Evolutionary conservation across 1,284 basidiomycete genomes (phyloP).

Genomic region (Moesziomyces antarcticus): DNA sequence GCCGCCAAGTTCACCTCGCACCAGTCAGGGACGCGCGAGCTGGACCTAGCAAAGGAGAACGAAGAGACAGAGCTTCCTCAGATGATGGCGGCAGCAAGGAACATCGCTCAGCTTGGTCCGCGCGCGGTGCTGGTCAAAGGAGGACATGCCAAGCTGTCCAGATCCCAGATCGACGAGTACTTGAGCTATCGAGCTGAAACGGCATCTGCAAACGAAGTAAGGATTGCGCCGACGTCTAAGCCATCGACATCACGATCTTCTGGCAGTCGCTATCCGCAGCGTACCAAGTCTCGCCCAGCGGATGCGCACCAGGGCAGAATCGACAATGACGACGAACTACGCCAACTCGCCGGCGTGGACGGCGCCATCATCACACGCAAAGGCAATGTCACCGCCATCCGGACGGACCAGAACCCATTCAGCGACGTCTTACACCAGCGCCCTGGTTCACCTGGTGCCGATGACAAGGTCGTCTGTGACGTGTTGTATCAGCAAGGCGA

Average conservation of each 20-base stretch:
- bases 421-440: constrained; percentile 24
- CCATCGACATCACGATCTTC: constrained; percentile 1
- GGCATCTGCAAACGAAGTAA: not conserved
- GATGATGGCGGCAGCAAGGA: constrained; percentile 71
- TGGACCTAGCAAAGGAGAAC: constrained; percentile 24
- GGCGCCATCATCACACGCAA: constrained; percentile 24
- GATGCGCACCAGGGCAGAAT: not conserved
- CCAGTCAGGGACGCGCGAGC: constrained; percentile 18
- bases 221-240: not conserved
- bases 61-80: constrained; percentile 23
- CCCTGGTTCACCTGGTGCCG: not conserved
- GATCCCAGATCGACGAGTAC: constrained; percentile 18
- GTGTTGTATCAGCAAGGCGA: constrained; percentile 72
- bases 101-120: constrained; percentile 72
- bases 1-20: constrained; percentile 37
- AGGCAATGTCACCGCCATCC: constrained; percentile 31
- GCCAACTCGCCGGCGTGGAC: constrained; percentile 28
- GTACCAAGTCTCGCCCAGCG: not conserved
- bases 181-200: constrained; percentile 3
- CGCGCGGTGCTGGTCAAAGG: constrained; percentile 84
- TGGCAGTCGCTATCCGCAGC: constrained; percentile 20
- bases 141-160: constrained; percentile 75
- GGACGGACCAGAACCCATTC: constrained; percentile 41
- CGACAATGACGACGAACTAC: constrained; percentile 9
- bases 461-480: constrained; percentile 75